Conservation (phyloP, 2,329 filamentous ascomycete genomes). For the Penicillium sp. region DNA sequence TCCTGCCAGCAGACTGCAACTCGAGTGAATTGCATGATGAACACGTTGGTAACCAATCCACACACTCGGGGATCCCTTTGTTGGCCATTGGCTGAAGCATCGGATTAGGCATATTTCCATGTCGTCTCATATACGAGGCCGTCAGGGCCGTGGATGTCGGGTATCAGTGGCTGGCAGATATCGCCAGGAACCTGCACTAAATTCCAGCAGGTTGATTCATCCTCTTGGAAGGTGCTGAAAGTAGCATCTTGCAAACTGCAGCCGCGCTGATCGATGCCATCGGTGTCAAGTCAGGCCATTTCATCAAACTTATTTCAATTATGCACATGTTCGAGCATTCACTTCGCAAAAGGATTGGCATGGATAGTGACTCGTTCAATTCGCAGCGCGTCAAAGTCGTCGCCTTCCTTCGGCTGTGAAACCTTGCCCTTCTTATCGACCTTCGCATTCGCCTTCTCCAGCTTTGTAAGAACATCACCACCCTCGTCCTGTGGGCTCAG, state of each 20-base stretch:
- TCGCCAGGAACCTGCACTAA: not conserved
- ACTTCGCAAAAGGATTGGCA: constrained; percentile 64
- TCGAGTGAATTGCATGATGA: not conserved
- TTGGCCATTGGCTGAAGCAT: not conserved
- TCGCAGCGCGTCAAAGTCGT: constrained; percentile 51
- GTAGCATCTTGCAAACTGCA: not conserved
- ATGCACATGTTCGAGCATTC: constrained; percentile 23
- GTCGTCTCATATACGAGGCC: not conserved
- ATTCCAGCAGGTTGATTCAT: not conserved
- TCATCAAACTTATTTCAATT: not conserved
- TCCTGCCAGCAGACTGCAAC: not conserved
- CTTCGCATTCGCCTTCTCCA: constrained; percentile 61
- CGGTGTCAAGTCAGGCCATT: not conserved
- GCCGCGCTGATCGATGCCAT: not conserved
- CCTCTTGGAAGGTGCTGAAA: not conserved
- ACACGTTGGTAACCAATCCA: not conserved
- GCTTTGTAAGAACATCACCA: constrained; percentile 45
- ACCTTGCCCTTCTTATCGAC: constrained; percentile 65
- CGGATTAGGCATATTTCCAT: not conserved
- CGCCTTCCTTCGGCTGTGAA: constrained; percentile 42
- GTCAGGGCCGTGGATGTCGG: not conserved
- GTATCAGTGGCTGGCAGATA: not conserved
- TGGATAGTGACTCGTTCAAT: constrained; percentile 62
- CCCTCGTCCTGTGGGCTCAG: constrained; percentile 45
- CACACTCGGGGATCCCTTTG: not conserved